Evolutionary conservation across 352 stramenopile genomes (phyloP).

Genomic region (Phytophthora tubulina): DNA sequence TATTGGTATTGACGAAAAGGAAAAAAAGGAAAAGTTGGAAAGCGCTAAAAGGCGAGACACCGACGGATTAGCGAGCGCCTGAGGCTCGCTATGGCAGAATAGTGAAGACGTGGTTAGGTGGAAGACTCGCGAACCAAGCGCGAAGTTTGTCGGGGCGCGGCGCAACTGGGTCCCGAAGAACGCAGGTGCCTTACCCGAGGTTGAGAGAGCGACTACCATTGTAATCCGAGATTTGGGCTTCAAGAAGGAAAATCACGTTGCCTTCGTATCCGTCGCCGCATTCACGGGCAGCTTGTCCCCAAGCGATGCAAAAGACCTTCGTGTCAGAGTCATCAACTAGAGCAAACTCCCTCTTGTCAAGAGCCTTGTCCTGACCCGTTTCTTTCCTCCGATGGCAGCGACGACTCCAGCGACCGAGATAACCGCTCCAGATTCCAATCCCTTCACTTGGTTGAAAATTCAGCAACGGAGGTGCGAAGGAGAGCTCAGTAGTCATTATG

Average conservation of each 20-base stretch:
- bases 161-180: not conserved
- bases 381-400: too few species aligned
- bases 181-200: not conserved
- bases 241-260: not conserved
- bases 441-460: not conserved
- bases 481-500: not conserved
- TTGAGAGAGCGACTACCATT: not conserved
- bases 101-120: not conserved
- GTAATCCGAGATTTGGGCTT: constrained; percentile 1
- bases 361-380: not conserved
- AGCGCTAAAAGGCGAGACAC: too few species aligned
- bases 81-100: not conserved
- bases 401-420: not conserved
- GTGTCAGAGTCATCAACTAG: not conserved
- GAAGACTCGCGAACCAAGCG: not conserved
- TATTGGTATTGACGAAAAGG: too few species aligned
- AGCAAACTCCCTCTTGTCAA: not conserved
- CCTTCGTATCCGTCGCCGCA: not conserved
- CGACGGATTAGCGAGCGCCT: too few species aligned
- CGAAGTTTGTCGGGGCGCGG: not conserved
- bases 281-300: not conserved
- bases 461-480: not conserved
- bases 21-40: too few species aligned
- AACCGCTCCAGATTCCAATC: not conserved
- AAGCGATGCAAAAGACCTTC: not conserved